A percentile compares a stretch with the other conserved stretches of the same genome.
Conservation (phyloP, 1,284 basidiomycete genomes). For the Pterulicium gracile region DNA sequence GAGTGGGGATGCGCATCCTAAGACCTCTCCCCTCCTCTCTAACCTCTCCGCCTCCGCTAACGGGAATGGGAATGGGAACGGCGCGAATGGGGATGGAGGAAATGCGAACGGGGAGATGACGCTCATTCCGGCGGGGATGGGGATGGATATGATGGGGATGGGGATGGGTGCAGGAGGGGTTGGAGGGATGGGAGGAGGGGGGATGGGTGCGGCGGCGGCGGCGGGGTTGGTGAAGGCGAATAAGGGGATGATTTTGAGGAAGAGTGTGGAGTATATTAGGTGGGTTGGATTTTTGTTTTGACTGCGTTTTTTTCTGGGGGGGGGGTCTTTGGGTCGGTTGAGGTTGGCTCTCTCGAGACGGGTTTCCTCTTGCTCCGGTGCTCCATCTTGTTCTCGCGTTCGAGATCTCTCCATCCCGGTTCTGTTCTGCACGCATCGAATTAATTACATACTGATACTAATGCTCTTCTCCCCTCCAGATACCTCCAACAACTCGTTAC, state of each 20-base stretch:
- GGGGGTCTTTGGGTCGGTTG: too few relatives aligned
- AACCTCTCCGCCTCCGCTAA: background rate
- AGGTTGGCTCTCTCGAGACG: background rate
- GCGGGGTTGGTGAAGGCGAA: slow-evolving; percentile 66
- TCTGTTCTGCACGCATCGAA: too few relatives aligned
- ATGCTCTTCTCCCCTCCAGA: slow-evolving; percentile 19
- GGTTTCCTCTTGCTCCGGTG: too few relatives aligned
- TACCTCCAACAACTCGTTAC: slow-evolving; percentile 79
- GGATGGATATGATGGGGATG: slow-evolving; percentile 19
- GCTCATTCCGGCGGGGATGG: slow-evolving; percentile 13
- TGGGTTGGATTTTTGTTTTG: slow-evolving; percentile 18
- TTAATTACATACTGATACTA: too few relatives aligned
- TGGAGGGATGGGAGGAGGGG: too few relatives aligned
- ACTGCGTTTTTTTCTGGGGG: slow-evolving; percentile 4
- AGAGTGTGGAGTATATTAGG: slow-evolving; percentile 84
- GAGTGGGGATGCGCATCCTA: background rate
- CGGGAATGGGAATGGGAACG: background rate
- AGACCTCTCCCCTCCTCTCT: background rate
- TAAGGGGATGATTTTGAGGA: slow-evolving; percentile 82
- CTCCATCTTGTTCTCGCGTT: too few relatives aligned
- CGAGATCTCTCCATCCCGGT: too few relatives aligned
- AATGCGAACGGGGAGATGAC: background rate
- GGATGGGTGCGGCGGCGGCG: too few relatives aligned
- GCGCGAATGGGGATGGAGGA: background rate
- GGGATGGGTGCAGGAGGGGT: slow-evolving; percentile 13